Evolutionary conservation across 371 early-diverging fungal species (phyloP).

Genomic region (Entomophthora muscae): DNA sequence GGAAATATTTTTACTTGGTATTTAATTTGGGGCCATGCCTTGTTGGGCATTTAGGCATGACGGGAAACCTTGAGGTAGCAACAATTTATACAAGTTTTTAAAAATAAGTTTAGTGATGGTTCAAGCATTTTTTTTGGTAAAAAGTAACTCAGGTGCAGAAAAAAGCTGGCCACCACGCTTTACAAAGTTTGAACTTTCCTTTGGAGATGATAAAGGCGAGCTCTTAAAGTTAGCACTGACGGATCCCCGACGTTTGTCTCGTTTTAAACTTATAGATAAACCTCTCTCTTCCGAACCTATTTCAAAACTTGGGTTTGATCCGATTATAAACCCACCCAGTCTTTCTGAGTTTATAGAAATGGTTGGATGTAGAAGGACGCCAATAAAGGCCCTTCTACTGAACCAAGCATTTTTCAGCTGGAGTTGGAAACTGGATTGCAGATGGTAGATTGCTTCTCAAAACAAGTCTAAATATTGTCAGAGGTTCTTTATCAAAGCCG

Average conservation of each 20-base stretch:
- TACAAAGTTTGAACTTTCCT: not conserved
- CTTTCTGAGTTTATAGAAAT: conserved; percentile 17
- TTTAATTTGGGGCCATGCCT: not conserved
- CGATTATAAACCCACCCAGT: conserved; percentile 22
- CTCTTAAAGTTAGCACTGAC: not conserved
- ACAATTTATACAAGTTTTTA: not conserved
- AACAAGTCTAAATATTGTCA: not conserved
- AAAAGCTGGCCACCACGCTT: not conserved
- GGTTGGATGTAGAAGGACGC: conserved; percentile 18
- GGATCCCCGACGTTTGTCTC: not conserved
- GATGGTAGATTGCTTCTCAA: conserved; percentile 19
- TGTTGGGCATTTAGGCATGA: not conserved
- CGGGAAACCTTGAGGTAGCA: not conserved
- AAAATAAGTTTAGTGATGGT: not conserved
- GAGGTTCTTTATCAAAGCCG: conserved; percentile 33
- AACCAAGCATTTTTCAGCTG: conserved; percentile 39
- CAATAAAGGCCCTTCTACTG: conserved; percentile 35
- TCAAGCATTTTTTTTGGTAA: not conserved
- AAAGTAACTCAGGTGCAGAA: not conserved
- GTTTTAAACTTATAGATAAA: conserved; percentile 10
- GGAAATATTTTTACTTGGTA: not conserved
- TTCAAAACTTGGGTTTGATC: conserved; percentile 37
- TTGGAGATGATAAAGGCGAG: not conserved
- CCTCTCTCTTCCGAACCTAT: conserved; percentile 23
- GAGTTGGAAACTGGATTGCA: conserved; percentile 52